Conservation (phyloP, 768 basidiomycete species). For the Amanita jacksonii region DNA sequence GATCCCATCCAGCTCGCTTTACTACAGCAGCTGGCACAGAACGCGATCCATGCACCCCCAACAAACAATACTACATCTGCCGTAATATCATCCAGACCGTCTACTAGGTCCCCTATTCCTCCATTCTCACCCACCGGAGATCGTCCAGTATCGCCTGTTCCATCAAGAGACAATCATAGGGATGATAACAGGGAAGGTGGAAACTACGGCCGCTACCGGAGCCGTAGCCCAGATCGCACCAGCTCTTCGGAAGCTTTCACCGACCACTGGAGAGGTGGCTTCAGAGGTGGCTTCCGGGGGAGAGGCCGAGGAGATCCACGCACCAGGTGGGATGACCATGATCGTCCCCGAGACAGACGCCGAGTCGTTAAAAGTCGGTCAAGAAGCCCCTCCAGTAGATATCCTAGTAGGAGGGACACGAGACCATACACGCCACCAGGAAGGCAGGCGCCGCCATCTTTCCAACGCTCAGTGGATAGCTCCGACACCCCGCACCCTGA, state of each 20-base stretch:
- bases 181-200: constrained; percentile 28
- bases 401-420: constrained; percentile 37
- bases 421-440: constrained; percentile 54
- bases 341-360: constrained; percentile 30
- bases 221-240: constrained; percentile 32
- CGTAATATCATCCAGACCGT: constrained; percentile 15
- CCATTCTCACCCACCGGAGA: constrained; percentile 24
- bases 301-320: constrained; percentile 47
- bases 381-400: constrained; percentile 61
- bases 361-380: constrained; percentile 58
- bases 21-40: constrained; percentile 68
- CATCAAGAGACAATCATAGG: constrained; percentile 36
- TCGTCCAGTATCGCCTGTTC: constrained; percentile 26
- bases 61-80: constrained; percentile 22
- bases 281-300: constrained; percentile 45
- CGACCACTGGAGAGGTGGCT: constrained; percentile 51
- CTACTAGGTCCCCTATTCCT: constrained; percentile 11
- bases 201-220: constrained; percentile 38
- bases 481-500: constrained; percentile 18
- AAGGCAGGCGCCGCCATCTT: constrained; percentile 28
- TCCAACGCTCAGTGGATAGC: constrained; percentile 17
- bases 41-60: constrained; percentile 28
- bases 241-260: constrained; percentile 37
- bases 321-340: constrained; percentile 51
- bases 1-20: constrained; percentile 49